Base-by-base conservation (phyloP, 768 basidiomycete genomes). In the Hortiboletus campestris region DNA sequence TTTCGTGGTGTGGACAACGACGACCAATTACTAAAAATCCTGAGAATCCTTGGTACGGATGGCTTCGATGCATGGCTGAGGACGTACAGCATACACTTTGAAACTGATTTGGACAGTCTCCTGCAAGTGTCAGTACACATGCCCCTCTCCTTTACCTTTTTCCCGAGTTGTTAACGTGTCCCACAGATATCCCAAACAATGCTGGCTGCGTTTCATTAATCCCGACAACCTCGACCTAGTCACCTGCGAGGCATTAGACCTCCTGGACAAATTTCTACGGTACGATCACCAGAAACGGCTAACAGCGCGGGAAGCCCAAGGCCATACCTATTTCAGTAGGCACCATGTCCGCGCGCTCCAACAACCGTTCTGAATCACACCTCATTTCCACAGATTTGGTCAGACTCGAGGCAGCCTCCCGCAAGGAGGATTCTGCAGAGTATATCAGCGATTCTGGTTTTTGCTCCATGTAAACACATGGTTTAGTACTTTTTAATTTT, bases 1-100 rank as follows among this genome's bases (percentile, higher is more conserved):
- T 89, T 89, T 73, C 84, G 84, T 59, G 87, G 86, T 13, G 79
- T 80, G 19, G 86, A 88, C 68, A 88, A 88, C 62, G 80, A 85
- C 58, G 87, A 89, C 64, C 87, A 88, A 65, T 72, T 89, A 46
- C 80, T 87, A 55, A 86, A 81, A 69, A 88, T 89, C 49, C 72
- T 85, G 63, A 84, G 82, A 65, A 80, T 84, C 13, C 76, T 89
- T 47, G 86, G 87, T 9, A 88, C 86, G 0, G 85, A 85, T 55
- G 77, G 78, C 63, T 80, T 88, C 13, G 84, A 84, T 64, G 63
- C 70, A 14, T 88, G 87, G 67, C 67, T 85, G 63, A 77, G 78
- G 62, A 74, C 74, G 58, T 86, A 86, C 63, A 76, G 81, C 55
- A 86, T 89, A 63, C 84, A 85, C 51, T 82, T 88, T 58, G 84